Evolutionary conservation across 768 basidiomycete genomes (phyloP), one percentile per base, ranked within the genome.

Genomic region (Gyrodon lividus): DNA sequence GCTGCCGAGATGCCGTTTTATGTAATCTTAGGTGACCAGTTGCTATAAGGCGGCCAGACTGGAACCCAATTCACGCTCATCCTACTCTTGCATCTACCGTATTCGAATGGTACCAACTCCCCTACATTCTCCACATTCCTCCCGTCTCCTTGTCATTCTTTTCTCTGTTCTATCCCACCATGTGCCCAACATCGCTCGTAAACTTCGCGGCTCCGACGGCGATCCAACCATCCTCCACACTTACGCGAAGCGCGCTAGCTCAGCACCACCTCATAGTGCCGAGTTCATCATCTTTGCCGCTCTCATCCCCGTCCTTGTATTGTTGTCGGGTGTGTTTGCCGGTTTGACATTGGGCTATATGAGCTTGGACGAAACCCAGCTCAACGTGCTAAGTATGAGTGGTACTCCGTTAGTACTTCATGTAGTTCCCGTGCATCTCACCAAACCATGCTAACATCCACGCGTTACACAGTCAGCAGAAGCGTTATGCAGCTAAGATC

Each of bases 321-420:
- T 92, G 43, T 63, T 87, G 56, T 92, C 88, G 52, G 92, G 92
- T 65, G 60, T 92, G 52, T 93, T 94, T 80, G 92, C 92, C 77
- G 89, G 93, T 69, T 75, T 94, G 58, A 95, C 93, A 51, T 74
- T 95, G 41, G 92, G 92, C 30, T 94, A 92, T 69, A 93, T 95
- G 88, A 89, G 86, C 59, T 78, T 95, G 67, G 92, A 96, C 70
- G 89, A 89, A 69, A 94, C 92, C 35, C 92, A 94, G 76, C 80
- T 96, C 38, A 86, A 87, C 63, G 93, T 96, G 3, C 72, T 96
- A 19, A 84, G 86, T 56, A 85, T 92, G 54, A 87, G 87, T 49
- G 93, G 93, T 14, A 89, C 88, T 20, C 78, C 86, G 89, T 91
- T 59, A 52, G 88, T 72, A 3, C 30, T 66, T 17, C 17, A 43